Evolutionary conservation across 768 basidiomycete species (phyloP).

Genomic region (Royoungia palumana): DNA sequence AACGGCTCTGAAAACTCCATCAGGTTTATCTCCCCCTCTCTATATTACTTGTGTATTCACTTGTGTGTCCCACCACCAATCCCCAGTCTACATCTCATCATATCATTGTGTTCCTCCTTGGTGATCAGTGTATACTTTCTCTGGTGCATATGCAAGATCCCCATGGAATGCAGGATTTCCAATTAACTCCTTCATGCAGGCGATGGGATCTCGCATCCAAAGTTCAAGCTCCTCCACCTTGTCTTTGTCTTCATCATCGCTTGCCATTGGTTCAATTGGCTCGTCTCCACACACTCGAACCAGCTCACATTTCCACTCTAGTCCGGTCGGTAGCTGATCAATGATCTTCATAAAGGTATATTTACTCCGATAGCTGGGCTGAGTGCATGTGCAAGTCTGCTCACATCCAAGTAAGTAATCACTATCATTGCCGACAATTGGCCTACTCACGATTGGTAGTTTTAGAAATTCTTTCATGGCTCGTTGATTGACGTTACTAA

Average conservation of each 20-base stretch:
- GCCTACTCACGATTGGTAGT: background rate
- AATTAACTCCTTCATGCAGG: constrained; percentile 30
- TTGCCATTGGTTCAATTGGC: background rate
- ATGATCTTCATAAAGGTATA: background rate
- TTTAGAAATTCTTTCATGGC: background rate
- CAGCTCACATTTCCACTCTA: background rate
- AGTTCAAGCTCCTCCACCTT: constrained; percentile 21
- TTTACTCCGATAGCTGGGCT: background rate
- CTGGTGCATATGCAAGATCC: background rate
- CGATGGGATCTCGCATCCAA: constrained; percentile 31
- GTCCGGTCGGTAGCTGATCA: background rate
- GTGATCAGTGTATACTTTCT: background rate
- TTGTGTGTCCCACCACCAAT: constrained; percentile 11
- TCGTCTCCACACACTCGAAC: background rate
- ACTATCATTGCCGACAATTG: too few species aligned
- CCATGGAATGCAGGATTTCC: constrained; percentile 18
- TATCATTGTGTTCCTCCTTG: background rate
- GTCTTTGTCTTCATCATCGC: too few species aligned
- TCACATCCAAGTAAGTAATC: too few species aligned
- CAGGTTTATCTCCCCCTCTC: too few species aligned
- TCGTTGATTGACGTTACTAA: background rate
- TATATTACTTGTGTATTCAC: background rate
- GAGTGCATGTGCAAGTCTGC: too few species aligned
- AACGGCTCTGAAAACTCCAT: background rate
- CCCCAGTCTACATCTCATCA: constrained; percentile 9